Conservation (phyloP, 495 filamentous ascomycete species). For the Parathielavia hyrcaniae region DNA sequence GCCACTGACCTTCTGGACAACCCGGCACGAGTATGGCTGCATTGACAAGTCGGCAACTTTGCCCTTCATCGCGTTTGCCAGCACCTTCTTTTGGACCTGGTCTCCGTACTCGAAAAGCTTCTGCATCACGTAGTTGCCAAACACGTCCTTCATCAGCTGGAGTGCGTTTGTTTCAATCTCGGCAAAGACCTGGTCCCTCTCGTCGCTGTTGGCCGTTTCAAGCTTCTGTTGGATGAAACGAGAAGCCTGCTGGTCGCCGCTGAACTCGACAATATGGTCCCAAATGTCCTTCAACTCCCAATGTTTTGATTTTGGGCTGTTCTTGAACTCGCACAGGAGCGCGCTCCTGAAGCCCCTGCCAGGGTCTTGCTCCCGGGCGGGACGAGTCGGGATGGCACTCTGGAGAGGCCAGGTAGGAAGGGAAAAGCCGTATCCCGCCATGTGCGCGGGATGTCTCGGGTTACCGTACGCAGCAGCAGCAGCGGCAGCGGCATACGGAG, state of each 20-base stretch:
- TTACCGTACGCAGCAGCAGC: constrained; percentile 36
- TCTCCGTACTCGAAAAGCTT: constrained; percentile 97
- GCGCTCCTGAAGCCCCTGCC: constrained; percentile 61
- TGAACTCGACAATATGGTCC: constrained; percentile 85
- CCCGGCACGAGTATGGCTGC: constrained; percentile 93
- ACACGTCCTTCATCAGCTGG: constrained; percentile 92
- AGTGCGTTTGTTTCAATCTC: constrained; percentile 78
- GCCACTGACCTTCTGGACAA: constrained; percentile 76
- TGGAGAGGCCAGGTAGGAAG: constrained; percentile 32
- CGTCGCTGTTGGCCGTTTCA: constrained; percentile 90
- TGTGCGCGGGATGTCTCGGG: constrained; percentile 29
- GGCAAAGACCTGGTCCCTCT: constrained; percentile 87
- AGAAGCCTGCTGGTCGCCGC: constrained; percentile 91
- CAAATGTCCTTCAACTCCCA: constrained; percentile 92
- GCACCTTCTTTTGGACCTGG: constrained; percentile 80
- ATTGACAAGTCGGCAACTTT: constrained; percentile 71
- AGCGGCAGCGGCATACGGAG: constrained; percentile 33
- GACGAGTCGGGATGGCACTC: constrained; percentile 40
- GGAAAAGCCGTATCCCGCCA: constrained; percentile 34
- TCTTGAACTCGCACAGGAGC: constrained; percentile 73
- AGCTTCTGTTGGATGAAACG: constrained; percentile 95
- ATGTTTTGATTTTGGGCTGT: constrained; percentile 65
- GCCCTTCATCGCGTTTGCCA: constrained; percentile 81
- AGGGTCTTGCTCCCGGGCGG: constrained; percentile 59
- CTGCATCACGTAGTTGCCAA: constrained; percentile 97